Base-by-base conservation (phyloP, 2,329 filamentous ascomycete genomes). In the Cryoendolithus antarcticus region DNA sequence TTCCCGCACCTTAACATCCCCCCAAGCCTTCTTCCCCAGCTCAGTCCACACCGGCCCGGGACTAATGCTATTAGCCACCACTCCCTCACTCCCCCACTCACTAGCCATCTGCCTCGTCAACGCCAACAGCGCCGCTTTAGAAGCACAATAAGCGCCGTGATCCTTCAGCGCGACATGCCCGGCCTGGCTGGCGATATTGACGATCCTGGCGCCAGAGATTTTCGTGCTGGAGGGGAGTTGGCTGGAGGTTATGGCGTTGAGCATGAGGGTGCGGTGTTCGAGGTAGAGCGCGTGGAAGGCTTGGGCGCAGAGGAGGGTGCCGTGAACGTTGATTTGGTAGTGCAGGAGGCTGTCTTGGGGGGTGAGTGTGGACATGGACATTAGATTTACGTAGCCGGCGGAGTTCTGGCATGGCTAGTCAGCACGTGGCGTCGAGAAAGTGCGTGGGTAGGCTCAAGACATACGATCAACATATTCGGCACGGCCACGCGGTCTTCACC, bases 131-230 rank as follows among this genome's bases (percentile, higher is more conserved):
- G 59, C 66, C 4, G 66, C 64, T 38, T 69, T 70, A 4, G 62
- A 65, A 1, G 66, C 65, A 41, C 66, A 70, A 46, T 69, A 70
- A 0, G 64, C 64, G 1, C 63, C 62, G 39, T 70, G 66, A 1
- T 59, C 54, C 34, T 61, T 58, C 3, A 70, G 56, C 2, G 66
- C 65, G 1, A 64, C 61, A 45, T 69, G 64, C 2, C 64, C 65
- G 1, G 66, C 66, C 44, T 69, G 65, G 2, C 60, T 64, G 3
- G 65, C 60, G 34, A 70, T 59, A 38, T 60, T 67, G 21, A 70
- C 62, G 35, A 70, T 68, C 3, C 19, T 21, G 19, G 19, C 19
- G 19, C 19, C 19, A 21, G 19, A 21, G 6, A 21, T 21, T 21
- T 21, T 21, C 19, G 19, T 21, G 19, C 19, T 21, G 19, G 19